Conservation (phyloP, 805 yeast species). For the Alloascoidea africana region DNA sequence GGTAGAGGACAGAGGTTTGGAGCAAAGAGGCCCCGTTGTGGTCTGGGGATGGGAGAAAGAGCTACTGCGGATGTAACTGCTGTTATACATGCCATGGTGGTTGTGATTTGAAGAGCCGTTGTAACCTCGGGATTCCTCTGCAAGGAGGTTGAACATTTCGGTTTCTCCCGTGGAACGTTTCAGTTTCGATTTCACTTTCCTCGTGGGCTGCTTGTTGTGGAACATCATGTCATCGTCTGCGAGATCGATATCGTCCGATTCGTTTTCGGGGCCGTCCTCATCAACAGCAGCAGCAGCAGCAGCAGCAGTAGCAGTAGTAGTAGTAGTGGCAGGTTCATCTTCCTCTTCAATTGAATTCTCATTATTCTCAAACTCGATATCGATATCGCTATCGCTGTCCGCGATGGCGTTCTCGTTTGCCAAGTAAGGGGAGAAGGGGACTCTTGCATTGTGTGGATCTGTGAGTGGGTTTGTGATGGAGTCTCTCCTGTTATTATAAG, state of each 20-base stretch:
- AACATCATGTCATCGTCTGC: constrained; percentile 18
- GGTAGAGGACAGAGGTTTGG: constrained; percentile 1
- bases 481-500: constrained; percentile 32
- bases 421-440: constrained; percentile 25
- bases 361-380: constrained; percentile 5
- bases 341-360: background rate
- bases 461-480: constrained; percentile 31
- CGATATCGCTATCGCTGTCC: constrained; percentile 20
- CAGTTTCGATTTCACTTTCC: constrained; percentile 1
- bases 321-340: too few species aligned
- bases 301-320: too few species aligned
- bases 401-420: constrained; percentile 12
- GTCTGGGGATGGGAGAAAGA: background rate
- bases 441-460: constrained; percentile 28
- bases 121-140: background rate
- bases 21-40: constrained; percentile 2
- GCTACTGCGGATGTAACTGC: constrained; percentile 1
- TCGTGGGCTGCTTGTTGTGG: constrained; percentile 9
- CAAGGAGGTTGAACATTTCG: too few species aligned
- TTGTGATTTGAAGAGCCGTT: too few species aligned
- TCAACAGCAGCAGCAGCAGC: constrained; percentile 16
- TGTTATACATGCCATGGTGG: constrained; percentile 7
- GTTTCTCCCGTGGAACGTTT: background rate
- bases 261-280: constrained; percentile 5
- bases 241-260: constrained; percentile 15